A percentile compares a stretch with the other conserved stretches of the same genome.
Conservation (phyloP, 305 asterid genomes). For the Fraxinus greggii region DNA sequence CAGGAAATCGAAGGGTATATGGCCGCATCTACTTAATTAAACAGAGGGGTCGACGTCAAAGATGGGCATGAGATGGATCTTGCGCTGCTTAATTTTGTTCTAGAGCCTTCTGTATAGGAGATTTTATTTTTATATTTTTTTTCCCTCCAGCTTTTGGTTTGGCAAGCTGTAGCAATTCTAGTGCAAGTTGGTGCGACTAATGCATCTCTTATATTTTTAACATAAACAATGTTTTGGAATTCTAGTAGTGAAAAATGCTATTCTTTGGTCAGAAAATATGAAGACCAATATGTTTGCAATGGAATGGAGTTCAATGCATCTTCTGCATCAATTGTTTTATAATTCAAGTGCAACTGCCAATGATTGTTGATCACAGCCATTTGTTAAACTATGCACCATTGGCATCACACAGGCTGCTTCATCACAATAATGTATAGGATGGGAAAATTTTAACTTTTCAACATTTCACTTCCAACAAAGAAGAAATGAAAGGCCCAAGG, state of each 20-base stretch:
- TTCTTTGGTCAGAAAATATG: background rate
- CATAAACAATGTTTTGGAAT: background rate
- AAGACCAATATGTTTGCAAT: background rate
- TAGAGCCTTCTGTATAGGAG: slow-evolving; percentile 25
- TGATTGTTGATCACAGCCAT: background rate
- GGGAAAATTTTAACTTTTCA: background rate
- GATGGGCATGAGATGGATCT: slow-evolving; percentile 38
- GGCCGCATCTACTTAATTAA: slow-evolving; percentile 86
- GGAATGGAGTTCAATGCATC: background rate
- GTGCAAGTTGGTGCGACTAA: background rate
- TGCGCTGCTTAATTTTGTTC: background rate
- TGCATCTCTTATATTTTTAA: background rate
- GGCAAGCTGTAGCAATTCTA: background rate
- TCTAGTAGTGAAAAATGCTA: background rate
- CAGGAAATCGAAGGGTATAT: slow-evolving; percentile 73
- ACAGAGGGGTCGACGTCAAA: slow-evolving; percentile 49
- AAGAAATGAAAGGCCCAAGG: background rate
- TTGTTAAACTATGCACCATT: background rate
- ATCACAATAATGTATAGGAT: background rate
- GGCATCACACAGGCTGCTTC: background rate
- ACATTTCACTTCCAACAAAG: background rate
- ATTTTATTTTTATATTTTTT: background rate
- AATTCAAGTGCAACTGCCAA: background rate
- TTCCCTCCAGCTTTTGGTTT: background rate
- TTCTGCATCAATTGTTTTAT: background rate